Evolutionary conservation across 108 stramenopile genomes (phyloP).

Genomic region (Cylindrotheca closterium): DNA sequence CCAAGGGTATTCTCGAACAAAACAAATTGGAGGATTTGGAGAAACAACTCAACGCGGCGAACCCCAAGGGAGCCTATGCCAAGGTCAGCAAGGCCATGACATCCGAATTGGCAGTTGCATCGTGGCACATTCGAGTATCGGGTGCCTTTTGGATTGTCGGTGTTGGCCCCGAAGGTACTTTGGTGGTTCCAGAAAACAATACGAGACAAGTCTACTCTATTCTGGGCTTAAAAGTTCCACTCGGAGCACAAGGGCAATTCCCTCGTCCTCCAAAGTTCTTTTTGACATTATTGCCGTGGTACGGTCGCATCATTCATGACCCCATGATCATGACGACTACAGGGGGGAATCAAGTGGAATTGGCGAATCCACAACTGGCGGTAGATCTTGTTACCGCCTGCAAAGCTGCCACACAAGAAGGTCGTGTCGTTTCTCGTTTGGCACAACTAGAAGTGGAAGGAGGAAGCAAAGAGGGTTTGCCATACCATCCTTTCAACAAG

Average conservation of each 20-base stretch:
- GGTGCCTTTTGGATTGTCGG: slow-evolving; percentile 12
- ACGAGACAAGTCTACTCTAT: slow-evolving; percentile 3
- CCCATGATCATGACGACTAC: slow-evolving; percentile 3
- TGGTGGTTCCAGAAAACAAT: background rate
- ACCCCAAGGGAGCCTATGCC: slow-evolving; percentile 8
- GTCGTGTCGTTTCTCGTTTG: slow-evolving; percentile 3
- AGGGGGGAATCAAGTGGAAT: background rate
- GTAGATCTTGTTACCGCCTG: background rate
- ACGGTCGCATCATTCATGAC: slow-evolving; percentile 11
- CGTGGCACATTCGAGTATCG: slow-evolving; percentile 1
- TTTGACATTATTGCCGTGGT: slow-evolving; percentile 8
- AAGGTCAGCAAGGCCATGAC: slow-evolving; percentile 1
- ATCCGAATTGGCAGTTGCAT: background rate
- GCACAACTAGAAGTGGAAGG: slow-evolving; percentile 4
- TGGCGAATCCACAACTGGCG: background rate
- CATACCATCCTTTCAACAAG: background rate
- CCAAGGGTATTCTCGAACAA: background rate
- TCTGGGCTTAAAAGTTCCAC: background rate
- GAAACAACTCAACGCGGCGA: slow-evolving; percentile 5
- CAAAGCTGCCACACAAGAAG: background rate
- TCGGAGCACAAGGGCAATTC: slow-evolving; percentile 5
- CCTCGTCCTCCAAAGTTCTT: slow-evolving; percentile 15
- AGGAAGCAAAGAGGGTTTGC: slow-evolving; percentile 8
- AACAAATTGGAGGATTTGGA: slow-evolving; percentile 6
- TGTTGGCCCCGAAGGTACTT: slow-evolving; percentile 1